Evolutionary conservation across 2,329 filamentous ascomycete species (phyloP).

Genomic region (Metarhizium robertsii): DNA sequence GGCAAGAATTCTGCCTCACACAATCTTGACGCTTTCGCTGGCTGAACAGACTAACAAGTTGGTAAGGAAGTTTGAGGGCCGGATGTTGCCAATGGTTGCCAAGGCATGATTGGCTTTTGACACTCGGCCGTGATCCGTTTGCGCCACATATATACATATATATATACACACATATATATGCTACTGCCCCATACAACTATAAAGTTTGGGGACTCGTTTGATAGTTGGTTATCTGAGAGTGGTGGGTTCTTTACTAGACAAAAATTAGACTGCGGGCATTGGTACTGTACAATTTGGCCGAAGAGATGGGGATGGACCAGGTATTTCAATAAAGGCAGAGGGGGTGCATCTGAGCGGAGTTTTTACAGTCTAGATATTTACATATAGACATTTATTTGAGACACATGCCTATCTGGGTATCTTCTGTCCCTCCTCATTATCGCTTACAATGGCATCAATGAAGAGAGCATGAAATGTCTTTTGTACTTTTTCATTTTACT

Average conservation of each 20-base stretch:
- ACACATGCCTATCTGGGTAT: constrained; percentile 9
- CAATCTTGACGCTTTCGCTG: constrained; percentile 82
- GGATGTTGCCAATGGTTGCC: constrained; percentile 35
- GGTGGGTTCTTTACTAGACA: not conserved
- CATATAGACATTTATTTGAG: not conserved
- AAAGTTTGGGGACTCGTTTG: not conserved
- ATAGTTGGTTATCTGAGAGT: not conserved
- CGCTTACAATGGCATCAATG: not conserved
- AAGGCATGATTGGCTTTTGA: constrained; percentile 11
- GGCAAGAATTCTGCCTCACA: constrained; percentile 89
- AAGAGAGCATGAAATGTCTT: not conserved
- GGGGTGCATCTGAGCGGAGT: constrained; percentile 9
- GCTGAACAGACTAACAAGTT: constrained; percentile 97
- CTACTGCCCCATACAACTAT: not conserved
- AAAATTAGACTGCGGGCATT: constrained; percentile 9
- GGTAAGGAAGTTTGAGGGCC: constrained; percentile 66
- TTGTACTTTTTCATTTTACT: not conserved
- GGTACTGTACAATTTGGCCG: constrained; percentile 1
- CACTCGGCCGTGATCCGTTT: not conserved
- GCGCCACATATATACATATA: not conserved
- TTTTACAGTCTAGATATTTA: constrained; percentile 4
- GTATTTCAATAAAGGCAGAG: constrained; percentile 6
- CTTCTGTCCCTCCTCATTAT: not conserved
- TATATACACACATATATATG: not conserved
- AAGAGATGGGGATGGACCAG: not conserved